phyloP scores from a whole-genome alignment of 768 basidiomycete species.

The Clitopilus hobsonii region DNA sequence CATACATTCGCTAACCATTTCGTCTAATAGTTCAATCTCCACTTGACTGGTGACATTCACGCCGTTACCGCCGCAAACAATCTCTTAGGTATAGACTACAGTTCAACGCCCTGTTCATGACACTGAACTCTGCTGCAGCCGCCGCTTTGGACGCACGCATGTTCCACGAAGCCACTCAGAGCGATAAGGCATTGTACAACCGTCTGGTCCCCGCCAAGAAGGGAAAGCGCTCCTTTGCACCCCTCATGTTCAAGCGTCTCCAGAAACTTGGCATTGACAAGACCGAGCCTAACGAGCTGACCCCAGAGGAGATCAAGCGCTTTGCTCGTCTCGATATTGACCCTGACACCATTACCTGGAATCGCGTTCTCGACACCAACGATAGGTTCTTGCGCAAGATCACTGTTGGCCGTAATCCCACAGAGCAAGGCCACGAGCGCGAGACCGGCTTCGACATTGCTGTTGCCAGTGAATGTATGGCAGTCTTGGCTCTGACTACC shows the following conservation, averaged over 20 bases:
- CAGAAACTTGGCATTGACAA: conserved; percentile 94
- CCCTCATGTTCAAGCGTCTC: conserved; percentile 93
- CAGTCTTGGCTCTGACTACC: conserved; percentile 89
- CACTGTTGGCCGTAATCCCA: conserved; percentile 84
- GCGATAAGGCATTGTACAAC: conserved; percentile 91
- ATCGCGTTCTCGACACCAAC: conserved; percentile 94
- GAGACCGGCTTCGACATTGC: conserved; percentile 95
- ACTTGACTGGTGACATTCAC: conserved; percentile 96
- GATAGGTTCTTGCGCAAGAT: conserved; percentile 95
- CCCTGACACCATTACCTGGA: conserved; percentile 91
- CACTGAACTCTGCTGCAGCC: conserved; percentile 38
- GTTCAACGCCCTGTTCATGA: not conserved
- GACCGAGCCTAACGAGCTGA: conserved; percentile 87
- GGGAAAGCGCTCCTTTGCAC: conserved; percentile 90
- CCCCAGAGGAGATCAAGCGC: conserved; percentile 83
- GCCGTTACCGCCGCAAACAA: conserved; percentile 98
- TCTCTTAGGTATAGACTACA: conserved; percentile 59
- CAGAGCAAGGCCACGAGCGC: conserved; percentile 86
- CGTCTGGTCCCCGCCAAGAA: conserved; percentile 92
- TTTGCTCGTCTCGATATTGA: conserved; percentile 95
- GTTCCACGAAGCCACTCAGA: conserved; percentile 95
- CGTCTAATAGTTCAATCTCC: conserved; percentile 77
- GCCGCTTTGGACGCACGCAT: conserved; percentile 96
- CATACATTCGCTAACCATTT: not conserved
- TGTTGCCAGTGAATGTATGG: conserved; percentile 98